A percentile compares a stretch with the other conserved stretches of the same genome.
Conservation (phyloP, 148 eudicot genomes). For the Simmondsia chinensis region DNA sequence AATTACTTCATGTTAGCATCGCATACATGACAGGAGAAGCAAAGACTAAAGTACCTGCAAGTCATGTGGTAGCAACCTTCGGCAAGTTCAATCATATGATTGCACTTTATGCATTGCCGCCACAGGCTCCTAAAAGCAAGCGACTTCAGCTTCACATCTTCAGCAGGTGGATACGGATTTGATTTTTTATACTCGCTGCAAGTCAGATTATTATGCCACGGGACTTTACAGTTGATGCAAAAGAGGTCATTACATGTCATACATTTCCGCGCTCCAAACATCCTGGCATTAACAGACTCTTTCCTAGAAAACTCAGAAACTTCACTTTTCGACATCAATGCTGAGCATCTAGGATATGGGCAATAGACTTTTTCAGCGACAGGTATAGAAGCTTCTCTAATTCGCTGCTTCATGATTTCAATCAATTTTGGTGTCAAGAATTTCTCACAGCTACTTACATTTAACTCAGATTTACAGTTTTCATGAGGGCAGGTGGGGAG, state of each 20-base stretch:
- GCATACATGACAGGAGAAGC: too few relatives aligned
- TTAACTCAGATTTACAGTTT: constrained; percentile 36
- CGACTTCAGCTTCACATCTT: constrained; percentile 45
- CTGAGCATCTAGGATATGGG: constrained; percentile 76
- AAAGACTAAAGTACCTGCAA: constrained; percentile 51
- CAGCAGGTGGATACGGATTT: constrained; percentile 32
- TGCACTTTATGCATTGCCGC: constrained; percentile 83
- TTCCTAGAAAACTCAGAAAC: constrained; percentile 25
- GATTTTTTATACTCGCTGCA: constrained; percentile 36
- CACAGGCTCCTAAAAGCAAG: constrained; percentile 47
- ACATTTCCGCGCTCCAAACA: constrained; percentile 43
- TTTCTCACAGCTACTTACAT: constrained; percentile 35
- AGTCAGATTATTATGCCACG: constrained; percentile 49
- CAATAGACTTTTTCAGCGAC: constrained; percentile 60
- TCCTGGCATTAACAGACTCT: neutral
- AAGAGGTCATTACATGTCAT: constrained; percentile 37
- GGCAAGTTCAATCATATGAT: constrained; percentile 73
- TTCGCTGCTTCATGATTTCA: constrained; percentile 47
- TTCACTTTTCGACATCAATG: constrained; percentile 61
- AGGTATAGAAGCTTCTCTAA: constrained; percentile 73
- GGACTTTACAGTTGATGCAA: constrained; percentile 64
- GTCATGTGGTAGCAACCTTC: constrained; percentile 86
- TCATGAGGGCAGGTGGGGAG: constrained; percentile 73
- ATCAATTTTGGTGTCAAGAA: constrained; percentile 49
- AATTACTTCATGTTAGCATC: too few relatives aligned